Conservation (phyloP, 2,329 filamentous ascomycete species). For the Penicillium aurantiogriseum region DNA sequence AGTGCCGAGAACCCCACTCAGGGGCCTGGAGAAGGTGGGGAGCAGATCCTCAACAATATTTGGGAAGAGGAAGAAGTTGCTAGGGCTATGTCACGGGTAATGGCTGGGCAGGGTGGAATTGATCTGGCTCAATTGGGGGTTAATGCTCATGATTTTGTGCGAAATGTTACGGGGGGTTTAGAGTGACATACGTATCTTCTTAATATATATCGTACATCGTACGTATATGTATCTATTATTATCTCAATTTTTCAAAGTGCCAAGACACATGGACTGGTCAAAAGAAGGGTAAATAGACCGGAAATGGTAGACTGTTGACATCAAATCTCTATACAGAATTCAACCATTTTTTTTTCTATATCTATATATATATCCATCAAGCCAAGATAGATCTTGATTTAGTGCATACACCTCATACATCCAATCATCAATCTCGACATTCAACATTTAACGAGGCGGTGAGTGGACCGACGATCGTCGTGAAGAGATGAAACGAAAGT, state of each 20-base stretch:
- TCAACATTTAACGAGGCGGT: slow-evolving; percentile 11
- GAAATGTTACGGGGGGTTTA: slow-evolving; percentile 41
- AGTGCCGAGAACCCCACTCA: slow-evolving; percentile 58
- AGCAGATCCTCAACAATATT: slow-evolving; percentile 42
- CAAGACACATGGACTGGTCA: not conserved
- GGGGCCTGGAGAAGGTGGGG: slow-evolving; percentile 57
- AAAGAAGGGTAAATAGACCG: slow-evolving; percentile 3
- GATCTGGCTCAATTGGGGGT: slow-evolving; percentile 44
- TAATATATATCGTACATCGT: not conserved
- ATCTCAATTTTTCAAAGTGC: not conserved
- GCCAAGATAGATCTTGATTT: not conserved
- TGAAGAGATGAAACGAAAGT: slow-evolving; percentile 19
- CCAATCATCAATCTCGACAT: slow-evolving; percentile 6
- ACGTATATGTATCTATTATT: not conserved
- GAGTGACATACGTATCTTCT: slow-evolving; percentile 22
- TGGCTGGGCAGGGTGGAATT: slow-evolving; percentile 63
- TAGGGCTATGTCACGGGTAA: slow-evolving; percentile 68
- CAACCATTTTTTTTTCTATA: not conserved
- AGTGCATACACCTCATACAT: not conserved
- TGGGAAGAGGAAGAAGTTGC: slow-evolving; percentile 68
- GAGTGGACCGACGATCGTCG: slow-evolving; percentile 10
- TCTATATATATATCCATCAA: not conserved
- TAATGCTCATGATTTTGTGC: slow-evolving; percentile 46
- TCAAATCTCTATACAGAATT: not conserved
- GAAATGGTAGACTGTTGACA: slow-evolving; percentile 8